Percentiles rank a stretch among this genome's conserved stretches.
These are phyloP conservation scores for Atractiella rhizophila DNA, from an alignment of 768 basidiomycete species.

Conservation along the genomic window DNA sequence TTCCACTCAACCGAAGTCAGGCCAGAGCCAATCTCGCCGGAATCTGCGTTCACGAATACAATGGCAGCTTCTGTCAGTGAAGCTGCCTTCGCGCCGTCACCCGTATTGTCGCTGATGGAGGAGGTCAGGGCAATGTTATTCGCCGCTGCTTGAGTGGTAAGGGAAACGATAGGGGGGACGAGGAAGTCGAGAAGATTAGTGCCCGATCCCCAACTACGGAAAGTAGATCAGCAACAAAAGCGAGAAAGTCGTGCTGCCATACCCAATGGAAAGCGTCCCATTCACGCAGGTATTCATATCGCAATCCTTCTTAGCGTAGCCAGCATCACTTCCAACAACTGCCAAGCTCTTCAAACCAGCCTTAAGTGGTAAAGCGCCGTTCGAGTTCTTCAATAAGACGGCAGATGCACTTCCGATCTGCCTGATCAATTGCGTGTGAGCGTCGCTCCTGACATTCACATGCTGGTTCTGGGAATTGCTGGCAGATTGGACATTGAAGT, in stretches of 20 bases:
- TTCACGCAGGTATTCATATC: neutral
- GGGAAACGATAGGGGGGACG: neutral
- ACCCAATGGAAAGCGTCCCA: neutral
- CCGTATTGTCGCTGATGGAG: neutral
- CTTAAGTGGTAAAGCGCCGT: conserved; percentile 3
- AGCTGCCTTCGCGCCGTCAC: neutral
- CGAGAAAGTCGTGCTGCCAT: neutral
- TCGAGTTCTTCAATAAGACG: conserved; percentile 19
- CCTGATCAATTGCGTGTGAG: neutral
- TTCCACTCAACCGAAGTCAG: conserved; percentile 1
- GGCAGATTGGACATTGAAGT: neutral
- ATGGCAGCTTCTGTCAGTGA: neutral
- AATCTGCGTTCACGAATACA: neutral
- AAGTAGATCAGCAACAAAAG: neutral
- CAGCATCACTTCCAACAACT: neutral
- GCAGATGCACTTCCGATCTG: conserved; percentile 12
- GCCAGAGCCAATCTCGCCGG: neutral
- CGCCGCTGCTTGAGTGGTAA: neutral
- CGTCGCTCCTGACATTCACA: neutral
- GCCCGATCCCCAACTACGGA: neutral
- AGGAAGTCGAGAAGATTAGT: neutral
- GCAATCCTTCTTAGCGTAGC: neutral
- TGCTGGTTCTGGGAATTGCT: neutral
- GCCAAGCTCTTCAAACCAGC: neutral
- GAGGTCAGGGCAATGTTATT: neutral